Base-by-base conservation (phyloP, 306 rosid genomes). In the Prosopis cineraria region DNA sequence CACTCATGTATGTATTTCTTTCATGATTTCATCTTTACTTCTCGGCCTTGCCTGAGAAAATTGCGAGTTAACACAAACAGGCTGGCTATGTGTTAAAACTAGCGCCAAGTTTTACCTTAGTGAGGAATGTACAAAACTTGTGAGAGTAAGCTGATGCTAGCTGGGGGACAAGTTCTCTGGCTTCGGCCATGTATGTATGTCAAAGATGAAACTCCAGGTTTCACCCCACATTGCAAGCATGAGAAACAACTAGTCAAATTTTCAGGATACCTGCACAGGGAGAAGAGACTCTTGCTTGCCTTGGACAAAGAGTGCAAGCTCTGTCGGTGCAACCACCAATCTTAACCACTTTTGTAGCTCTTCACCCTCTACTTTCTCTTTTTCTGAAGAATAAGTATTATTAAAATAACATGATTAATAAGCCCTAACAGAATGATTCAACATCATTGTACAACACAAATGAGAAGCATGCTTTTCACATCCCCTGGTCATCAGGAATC, bases 291-390 rank as follows among this genome's bases (percentile, higher is more conserved):
- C 79, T 81, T 86, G 90, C 69, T 85, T 80, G 80, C 93, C 97
- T 75, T 77, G 69, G 82, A 91, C 25, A 60, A 94, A 94, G 41
- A 78, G 24, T 17, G 87, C 76, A 79, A 94, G 87, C 83, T 94
- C 98, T 52, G 88, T 76, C 12, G 98, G 98, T 4, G 96, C 93
- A 81, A 94, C 96, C 66, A 94, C 98, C 86, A 81, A 39, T 84
- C 87, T 89, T 87, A 94, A 75, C 98, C 98, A 94, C 74, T 89
- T 74, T 19, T 90, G 96, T 70, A 94, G 88, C 84, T 94, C 98
- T 72, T 90, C 93, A 30, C 98, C 98, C 88, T 91, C 97, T 25
- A 91, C 94, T 83, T 91, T 94, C 87, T 94, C 98, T 55, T 87
- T 94, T 72, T 88, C 98, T 94, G 91, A 45, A 84, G 12, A 87